phyloP scores from a whole-genome alignment of 2,329 filamentous ascomycete species.

The Metarhizium album region DNA sequence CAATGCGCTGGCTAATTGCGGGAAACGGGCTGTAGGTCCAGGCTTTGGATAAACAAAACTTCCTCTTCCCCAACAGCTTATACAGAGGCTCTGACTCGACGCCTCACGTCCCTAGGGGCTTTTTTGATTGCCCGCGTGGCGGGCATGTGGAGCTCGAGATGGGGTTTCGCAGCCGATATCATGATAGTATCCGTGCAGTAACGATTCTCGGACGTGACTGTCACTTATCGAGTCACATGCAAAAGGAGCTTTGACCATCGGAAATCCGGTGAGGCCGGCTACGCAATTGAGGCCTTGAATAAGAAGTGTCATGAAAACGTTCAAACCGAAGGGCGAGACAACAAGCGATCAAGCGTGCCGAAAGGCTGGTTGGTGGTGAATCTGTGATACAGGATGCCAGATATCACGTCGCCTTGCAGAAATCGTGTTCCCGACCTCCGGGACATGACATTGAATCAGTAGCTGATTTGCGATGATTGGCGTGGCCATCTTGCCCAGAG shows the following conservation, averaged over 20 bases:
- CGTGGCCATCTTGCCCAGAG: neutral
- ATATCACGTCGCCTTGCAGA: neutral
- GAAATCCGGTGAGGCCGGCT: neutral
- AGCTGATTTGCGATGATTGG: neutral
- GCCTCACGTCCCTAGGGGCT: neutral
- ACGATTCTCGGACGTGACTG: neutral
- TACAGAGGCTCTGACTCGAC: too few relatives aligned
- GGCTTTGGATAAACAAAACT: too few relatives aligned
- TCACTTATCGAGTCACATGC: neutral
- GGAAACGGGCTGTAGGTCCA: too few relatives aligned
- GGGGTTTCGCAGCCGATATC: neutral
- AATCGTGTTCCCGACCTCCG: neutral
- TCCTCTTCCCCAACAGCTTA: too few relatives aligned
- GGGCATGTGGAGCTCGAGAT: neutral
- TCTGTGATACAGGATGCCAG: neutral
- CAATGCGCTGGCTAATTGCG: too few relatives aligned
- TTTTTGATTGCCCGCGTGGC: neutral
- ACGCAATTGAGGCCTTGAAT: neutral
- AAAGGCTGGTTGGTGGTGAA: too few relatives aligned
- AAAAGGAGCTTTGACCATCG: neutral
- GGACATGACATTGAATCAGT: neutral
- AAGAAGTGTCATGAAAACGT: neutral
- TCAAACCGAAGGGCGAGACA: neutral
- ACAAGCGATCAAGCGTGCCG: neutral
- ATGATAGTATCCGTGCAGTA: neutral